Base-by-base conservation (phyloP, 306 rosid species). In the Dryas drummondii region DNA sequence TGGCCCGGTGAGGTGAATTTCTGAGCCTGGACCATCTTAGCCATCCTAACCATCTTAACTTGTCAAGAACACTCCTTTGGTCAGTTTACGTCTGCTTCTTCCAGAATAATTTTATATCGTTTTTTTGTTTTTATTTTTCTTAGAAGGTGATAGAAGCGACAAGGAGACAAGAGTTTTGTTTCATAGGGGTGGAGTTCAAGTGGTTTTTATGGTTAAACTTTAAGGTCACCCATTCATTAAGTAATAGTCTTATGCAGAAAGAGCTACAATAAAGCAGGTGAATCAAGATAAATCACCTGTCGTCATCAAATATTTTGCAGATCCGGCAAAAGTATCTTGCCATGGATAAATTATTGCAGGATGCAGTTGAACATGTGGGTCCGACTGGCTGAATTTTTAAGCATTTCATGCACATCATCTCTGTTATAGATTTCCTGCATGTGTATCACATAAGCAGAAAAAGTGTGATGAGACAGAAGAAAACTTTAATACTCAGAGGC, bases 371-470 rank as follows among this genome's bases (percentile, higher is more conserved):
- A 82, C 98, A 94, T 60, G 82, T 84, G 77, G 74, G 78, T 22
- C 89, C 76, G 53, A 94, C 82, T 47, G 93, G 93, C 76, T 94
- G 98, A 79, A 94, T 83, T 52, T 64, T 59, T 81, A 91, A 88
- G 92, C 98, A 94, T 75, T 87, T 84, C 97, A 94, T 94, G 86
- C 98, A 94, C 97, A 94, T 88, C 98, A 94, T 94, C 87, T 81
- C 86, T 75, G 87, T 90, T 41, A 94, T 79, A 76, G 87, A 82
- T 78, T 85, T 94, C 84, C 98, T 94, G 87, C 72, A 82, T n/a
- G 78, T 77, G 75, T 52, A 71, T 79, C 50, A 41, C 66, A 84
- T 53, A 37, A 57, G 74, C 45, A 70, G 79, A 56, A 83, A 71
- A 63, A 60, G 48, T 17, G 76, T 56, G 48, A 81, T 32, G 56